These are phyloP conservation scores for Aspergillus neotritici DNA, from an alignment of 2,329 filamentous ascomycete genomes.

Conservation along the genomic window DNA sequence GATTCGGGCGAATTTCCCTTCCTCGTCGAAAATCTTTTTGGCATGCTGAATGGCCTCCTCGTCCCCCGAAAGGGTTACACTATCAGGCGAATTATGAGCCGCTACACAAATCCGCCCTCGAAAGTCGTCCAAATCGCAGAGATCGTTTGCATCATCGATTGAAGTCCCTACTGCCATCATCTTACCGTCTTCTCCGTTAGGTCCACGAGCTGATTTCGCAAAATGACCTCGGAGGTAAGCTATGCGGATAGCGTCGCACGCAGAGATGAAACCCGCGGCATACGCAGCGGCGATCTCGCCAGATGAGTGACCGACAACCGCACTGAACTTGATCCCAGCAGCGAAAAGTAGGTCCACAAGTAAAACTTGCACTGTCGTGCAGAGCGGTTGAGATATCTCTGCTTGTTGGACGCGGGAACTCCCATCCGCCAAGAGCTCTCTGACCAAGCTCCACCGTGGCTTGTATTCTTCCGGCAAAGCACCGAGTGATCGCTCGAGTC, in stretches of 20 bases:
- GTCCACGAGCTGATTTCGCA: constrained; percentile 11
- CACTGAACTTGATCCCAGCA: constrained; percentile 26
- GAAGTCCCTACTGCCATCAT: constrained; percentile 45
- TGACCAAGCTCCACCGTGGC: too few species aligned
- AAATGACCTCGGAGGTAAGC: constrained; percentile 42
- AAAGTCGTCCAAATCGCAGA: constrained; percentile 16
- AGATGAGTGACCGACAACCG: constrained; percentile 44
- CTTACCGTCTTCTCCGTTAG: constrained; percentile 24
- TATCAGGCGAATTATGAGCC: constrained; percentile 34
- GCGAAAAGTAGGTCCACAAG: constrained; percentile 14
- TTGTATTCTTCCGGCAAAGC: constrained; percentile 5
- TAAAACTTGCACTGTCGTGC: constrained; percentile 18
- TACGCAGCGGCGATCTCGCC: constrained; percentile 49
- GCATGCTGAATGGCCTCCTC: constrained; percentile 24
- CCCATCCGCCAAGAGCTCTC: neutral
- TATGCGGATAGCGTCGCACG: constrained; percentile 35
- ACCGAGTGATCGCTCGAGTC: constrained; percentile 1
- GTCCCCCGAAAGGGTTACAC: constrained; percentile 42
- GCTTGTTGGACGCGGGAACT: constrained; percentile 6
- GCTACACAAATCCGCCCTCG: constrained; percentile 21
- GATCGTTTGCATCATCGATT: constrained; percentile 25
- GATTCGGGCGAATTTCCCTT: constrained; percentile 30
- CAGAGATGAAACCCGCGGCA: constrained; percentile 41
- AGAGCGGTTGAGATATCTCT: constrained; percentile 14
- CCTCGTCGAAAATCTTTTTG: constrained; percentile 19